A percentile compares a stretch with the other conserved stretches of the same genome.
Conservation (phyloP, 2,329 filamentous ascomycete species). For the Fusarium sp. region DNA sequence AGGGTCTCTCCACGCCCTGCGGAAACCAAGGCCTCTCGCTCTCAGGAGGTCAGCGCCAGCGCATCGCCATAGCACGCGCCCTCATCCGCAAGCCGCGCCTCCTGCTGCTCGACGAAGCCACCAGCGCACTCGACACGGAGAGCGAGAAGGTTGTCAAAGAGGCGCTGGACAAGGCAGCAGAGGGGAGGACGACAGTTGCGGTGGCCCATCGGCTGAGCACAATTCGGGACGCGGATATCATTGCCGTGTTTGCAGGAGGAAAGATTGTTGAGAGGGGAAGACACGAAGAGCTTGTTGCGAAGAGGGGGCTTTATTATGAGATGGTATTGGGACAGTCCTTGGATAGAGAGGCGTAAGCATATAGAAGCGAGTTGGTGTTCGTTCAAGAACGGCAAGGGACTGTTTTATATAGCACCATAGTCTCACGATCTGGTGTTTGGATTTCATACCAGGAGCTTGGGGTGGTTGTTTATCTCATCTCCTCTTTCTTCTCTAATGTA, state of each 20-base stretch:
- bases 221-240: constrained; percentile 67
- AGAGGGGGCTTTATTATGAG: constrained; percentile 60
- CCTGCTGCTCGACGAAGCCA: constrained; percentile 78
- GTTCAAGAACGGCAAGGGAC: no score
- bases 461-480: not conserved
- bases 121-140: constrained; percentile 69
- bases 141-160: constrained; percentile 72
- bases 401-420: not conserved
- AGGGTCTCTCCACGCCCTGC: constrained; percentile 70
- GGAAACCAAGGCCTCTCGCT: constrained; percentile 74
- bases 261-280: constrained; percentile 66
- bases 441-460: not conserved
- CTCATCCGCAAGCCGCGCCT: constrained; percentile 73
- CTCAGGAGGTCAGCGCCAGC: constrained; percentile 77
- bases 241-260: constrained; percentile 64
- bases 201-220: constrained; percentile 69
- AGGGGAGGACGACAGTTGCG: constrained; percentile 64
- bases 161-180: constrained; percentile 61
- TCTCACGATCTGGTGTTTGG: not conserved
- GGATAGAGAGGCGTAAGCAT: constrained; percentile 46
- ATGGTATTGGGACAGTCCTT: constrained; percentile 60
- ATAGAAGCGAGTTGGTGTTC: not conserved
- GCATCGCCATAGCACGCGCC: constrained; percentile 76
- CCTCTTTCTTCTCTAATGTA: no score
- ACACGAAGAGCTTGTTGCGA: constrained; percentile 64